Evolutionary conservation across 2,329 filamentous ascomycete genomes (phyloP), one percentile per base, ranked within the genome.

Genomic region (Alternaria consortialis): DNA sequence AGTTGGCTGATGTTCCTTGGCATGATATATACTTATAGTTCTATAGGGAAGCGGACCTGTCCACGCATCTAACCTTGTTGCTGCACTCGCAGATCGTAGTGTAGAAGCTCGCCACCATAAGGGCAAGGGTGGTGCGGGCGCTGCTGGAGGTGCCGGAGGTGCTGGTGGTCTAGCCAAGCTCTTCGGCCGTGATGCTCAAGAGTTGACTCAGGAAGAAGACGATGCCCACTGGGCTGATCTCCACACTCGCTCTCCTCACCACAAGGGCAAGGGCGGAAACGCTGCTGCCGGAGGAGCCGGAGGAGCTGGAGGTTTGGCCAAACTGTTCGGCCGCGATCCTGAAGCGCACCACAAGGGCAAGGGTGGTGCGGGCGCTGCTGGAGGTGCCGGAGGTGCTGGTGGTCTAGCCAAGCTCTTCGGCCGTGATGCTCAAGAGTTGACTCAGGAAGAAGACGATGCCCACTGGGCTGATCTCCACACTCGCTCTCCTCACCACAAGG

Each of bases 11-110:
- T 15, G 17, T 15, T 25, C 15, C 17, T 42, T 44, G 23, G 13
- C 13, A 17, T 29, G 32, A 43, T 23, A 12, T 44, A 37, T 27
- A 23, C 66, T 71, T 40, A 72, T 46, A 43, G 6, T 23, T 20
- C 32, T 12, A n/a, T n/a, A 74, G 70, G 69, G 62, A 63, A 72
- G 70, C 36, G 72, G 69, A 20, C 66, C 67, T 13, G 61, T 65
- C 36, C 67, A 59, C 23, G 62, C 62, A 42, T 42, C 62, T 23
- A 67, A 68, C 52, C 65, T 73, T 17, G 65, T 71, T 39, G 69
- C 66, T 58, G 63, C 70, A 29, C 67, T 74, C 43, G 57, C 63
- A 40, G 57, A 39, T 20, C 71, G 72, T 53, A 53, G 58, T 31
- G 36, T 65, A 31, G 67, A 65, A 42, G 54, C 62, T 20, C 67